phyloP scores from a whole-genome alignment of 192 early-diverging fungal genomes.

The Coemansia interrupta region DNA sequence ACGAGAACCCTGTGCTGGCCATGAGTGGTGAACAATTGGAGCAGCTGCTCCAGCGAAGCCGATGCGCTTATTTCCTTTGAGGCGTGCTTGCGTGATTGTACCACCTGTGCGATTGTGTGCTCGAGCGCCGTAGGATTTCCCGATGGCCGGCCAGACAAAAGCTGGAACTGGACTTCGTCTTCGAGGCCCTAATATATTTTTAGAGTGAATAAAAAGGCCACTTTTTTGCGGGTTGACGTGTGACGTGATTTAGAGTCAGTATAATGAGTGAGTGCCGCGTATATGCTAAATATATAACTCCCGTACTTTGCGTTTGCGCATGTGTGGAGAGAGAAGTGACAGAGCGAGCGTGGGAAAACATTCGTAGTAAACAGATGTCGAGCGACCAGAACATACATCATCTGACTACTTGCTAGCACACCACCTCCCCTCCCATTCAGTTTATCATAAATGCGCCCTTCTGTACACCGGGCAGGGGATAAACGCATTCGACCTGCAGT shows the following conservation, averaged over 20 bases:
- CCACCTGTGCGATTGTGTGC: slow-evolving; percentile 32
- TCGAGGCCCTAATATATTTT: slow-evolving; percentile 28
- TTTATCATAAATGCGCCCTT: no score
- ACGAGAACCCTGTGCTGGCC: slow-evolving; percentile 45
- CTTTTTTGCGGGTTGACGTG: neutral
- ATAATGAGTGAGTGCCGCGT: no score
- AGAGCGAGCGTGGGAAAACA: neutral
- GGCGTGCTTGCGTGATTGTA: slow-evolving; percentile 41
- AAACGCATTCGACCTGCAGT: no score
- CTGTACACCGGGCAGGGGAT: no score
- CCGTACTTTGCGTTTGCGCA: no score
- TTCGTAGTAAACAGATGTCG: neutral
- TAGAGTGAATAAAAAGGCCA: neutral
- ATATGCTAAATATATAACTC: no score
- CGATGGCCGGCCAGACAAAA: slow-evolving; percentile 37
- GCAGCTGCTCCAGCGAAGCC: slow-evolving; percentile 33
- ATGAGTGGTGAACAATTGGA: slow-evolving; percentile 31
- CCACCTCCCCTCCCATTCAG: no score
- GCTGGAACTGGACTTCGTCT: slow-evolving; percentile 39
- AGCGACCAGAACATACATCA: no score
- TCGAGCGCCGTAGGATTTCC: slow-evolving; percentile 32
- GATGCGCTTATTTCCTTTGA: slow-evolving; percentile 33
- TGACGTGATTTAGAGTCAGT: neutral
- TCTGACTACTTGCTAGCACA: no score
- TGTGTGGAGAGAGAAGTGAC: neutral